Evolutionary conservation across 78 protist genomes (phyloP).

Genomic region (Guillardia theta): DNA sequence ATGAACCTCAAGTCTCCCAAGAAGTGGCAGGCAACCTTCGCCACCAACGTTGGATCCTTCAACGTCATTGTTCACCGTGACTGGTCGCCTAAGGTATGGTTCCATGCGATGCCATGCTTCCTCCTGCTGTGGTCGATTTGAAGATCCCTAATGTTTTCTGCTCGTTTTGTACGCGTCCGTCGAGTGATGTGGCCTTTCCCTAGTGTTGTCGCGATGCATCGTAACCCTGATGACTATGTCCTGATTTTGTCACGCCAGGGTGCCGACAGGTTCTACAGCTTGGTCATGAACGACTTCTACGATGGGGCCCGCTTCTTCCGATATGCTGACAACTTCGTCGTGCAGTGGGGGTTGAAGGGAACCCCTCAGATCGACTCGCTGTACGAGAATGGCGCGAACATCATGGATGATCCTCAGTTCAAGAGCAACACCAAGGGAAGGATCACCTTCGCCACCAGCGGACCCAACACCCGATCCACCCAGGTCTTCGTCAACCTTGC

Average conservation of each 20-base stretch:
- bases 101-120: not conserved
- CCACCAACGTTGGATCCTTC: constrained; percentile 1
- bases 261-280: constrained; percentile 27
- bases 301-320: constrained; percentile 40
- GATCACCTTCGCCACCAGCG: constrained; percentile 41
- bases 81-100: not conserved
- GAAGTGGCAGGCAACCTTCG: not conserved
- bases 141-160: not conserved
- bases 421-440: not conserved
- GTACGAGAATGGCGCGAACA: constrained; percentile 19
- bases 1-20: constrained; percentile 12
- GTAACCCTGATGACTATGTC: too few species aligned
- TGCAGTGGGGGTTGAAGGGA: constrained; percentile 31
- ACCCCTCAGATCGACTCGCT: not conserved
- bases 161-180: too few species aligned
- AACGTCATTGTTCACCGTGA: not conserved
- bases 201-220: too few species aligned
- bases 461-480: constrained; percentile 41
- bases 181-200: too few species aligned
- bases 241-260: too few species aligned
- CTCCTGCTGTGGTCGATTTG: not conserved
- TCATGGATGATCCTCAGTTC: not conserved
- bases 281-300: constrained; percentile 30
- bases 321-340: not conserved
- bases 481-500: constrained; percentile 36